Evolutionary conservation across 2,329 filamentous ascomycete species (phyloP).

Genomic region (Cryphonectria parasitica): DNA sequence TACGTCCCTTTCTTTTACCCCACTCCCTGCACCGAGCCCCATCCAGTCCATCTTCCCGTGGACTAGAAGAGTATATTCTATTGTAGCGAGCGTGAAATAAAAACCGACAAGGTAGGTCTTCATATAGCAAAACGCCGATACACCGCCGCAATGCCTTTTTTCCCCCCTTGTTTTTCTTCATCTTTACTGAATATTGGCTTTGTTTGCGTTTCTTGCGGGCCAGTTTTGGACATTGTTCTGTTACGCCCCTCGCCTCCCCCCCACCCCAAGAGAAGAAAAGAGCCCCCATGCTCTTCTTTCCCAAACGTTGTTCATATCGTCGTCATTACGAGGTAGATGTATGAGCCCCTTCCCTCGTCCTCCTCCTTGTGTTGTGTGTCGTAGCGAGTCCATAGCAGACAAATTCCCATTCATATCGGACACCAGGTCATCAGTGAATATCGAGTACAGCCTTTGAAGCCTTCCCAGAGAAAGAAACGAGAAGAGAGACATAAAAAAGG

Average conservation of each 20-base stretch:
- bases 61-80: background rate
- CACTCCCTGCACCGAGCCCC: background rate
- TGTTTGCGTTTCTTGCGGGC: background rate
- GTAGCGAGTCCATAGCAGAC: background rate
- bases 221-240: background rate
- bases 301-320: background rate
- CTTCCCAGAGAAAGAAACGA: background rate
- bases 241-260: background rate
- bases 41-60: background rate
- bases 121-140: slow-evolving; percentile 18
- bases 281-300: background rate
- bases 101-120: background rate
- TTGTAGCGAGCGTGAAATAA: slow-evolving; percentile 10
- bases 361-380: background rate
- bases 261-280: background rate
- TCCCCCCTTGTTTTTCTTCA: background rate
- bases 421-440: slow-evolving; percentile 18
- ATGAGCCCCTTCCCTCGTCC: background rate
- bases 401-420: background rate
- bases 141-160: slow-evolving; percentile 14
- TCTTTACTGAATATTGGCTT: background rate
- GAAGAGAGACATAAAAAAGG: background rate
- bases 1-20: background rate
- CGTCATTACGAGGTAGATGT: background rate
- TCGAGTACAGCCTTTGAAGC: slow-evolving; percentile 6